phyloP scores from a whole-genome alignment of 2,329 filamentous ascomycete species.

The Lasiodiplodia theobromae region DNA sequence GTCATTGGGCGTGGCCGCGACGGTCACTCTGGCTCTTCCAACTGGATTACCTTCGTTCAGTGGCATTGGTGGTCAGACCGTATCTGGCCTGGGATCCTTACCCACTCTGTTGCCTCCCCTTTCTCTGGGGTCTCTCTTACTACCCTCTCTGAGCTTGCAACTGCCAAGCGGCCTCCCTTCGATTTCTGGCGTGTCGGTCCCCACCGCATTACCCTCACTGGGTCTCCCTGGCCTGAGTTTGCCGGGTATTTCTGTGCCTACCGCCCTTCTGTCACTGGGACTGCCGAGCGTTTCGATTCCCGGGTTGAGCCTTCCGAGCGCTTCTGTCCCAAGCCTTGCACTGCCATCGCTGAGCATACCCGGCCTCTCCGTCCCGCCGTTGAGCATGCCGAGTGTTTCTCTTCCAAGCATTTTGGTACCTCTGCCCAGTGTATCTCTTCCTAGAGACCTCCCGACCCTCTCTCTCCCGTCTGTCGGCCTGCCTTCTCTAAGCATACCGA shows the following conservation, averaged over 20 bases:
- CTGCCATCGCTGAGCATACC: not conserved
- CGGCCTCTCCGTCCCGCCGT: not conserved
- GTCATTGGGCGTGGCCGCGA: not conserved
- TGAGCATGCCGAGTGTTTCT: not conserved
- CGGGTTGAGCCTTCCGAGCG: not conserved
- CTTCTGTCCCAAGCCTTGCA: not conserved
- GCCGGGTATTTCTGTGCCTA: not conserved
- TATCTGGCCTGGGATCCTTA: not conserved
- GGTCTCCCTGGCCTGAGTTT: not conserved
- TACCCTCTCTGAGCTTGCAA: not conserved
- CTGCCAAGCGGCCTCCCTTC: not conserved
- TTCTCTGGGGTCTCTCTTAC: not conserved
- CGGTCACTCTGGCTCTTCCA: slow-evolving; percentile 4
- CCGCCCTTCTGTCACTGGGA: not conserved
- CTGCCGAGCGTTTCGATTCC: not conserved
- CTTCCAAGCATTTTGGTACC: not conserved
- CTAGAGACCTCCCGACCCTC: not conserved
- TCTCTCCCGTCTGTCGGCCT: not conserved
- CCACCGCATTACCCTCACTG: not conserved
- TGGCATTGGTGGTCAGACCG: not conserved
- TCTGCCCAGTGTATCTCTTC: not conserved
- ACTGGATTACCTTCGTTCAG: not conserved
- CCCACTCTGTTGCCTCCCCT: slow-evolving; percentile 7
- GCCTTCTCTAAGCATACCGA: not conserved
- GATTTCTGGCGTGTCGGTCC: not conserved